Evolutionary conservation across 192 early-diverging fungal genomes (phyloP).

Genomic region (Backusella mclennaniae): DNA sequence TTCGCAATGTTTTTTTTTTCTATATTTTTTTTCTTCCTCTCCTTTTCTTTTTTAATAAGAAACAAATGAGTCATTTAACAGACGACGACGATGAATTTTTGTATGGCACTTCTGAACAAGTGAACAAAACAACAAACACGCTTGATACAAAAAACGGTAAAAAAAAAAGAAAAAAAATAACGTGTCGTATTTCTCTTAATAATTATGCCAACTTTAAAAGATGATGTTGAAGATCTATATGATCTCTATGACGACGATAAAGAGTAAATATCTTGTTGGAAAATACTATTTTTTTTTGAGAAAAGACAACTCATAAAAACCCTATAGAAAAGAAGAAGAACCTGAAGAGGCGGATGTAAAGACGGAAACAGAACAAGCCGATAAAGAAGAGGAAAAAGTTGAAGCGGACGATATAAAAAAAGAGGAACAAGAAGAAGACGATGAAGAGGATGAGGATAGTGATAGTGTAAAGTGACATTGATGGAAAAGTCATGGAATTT

Average conservation of each 20-base stretch:
- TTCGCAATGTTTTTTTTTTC: no score
- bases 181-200: neutral
- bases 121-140: neutral
- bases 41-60: no score
- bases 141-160: conserved; percentile 1
- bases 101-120: conserved; percentile 22
- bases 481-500: neutral
- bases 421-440: conserved; percentile 43
- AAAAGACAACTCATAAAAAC: neutral
- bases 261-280: neutral
- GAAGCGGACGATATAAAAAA: conserved; percentile 14
- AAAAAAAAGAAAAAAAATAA: neutral
- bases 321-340: conserved; percentile 14
- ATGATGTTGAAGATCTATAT: conserved; percentile 16
- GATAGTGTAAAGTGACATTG: conserved; percentile 54
- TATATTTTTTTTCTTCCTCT: no score
- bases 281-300: neutral
- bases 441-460: conserved; percentile 48
- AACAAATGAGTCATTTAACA: neutral
- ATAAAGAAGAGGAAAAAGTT: neutral
- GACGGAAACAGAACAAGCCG: neutral
- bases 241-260: conserved; percentile 10
- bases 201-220: neutral
- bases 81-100: conserved; percentile 40
- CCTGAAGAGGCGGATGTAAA: conserved; percentile 5